Base-by-base conservation (phyloP, 371 early-diverging fungal species). In the Rhizopus sp. region DNA sequence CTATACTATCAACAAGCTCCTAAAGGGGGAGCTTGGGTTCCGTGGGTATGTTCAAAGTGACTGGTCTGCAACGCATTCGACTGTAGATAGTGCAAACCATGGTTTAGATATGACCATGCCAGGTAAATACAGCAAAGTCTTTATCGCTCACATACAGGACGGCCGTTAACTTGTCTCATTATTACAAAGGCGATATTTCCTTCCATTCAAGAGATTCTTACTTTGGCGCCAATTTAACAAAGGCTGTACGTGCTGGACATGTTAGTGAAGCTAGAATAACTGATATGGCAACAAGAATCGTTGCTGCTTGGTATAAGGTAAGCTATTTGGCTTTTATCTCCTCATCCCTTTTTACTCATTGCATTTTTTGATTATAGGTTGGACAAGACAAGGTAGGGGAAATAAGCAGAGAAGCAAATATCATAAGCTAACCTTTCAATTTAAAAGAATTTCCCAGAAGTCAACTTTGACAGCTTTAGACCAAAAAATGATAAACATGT, bases 51-150 rank as follows among this genome's bases (percentile, higher is more conserved):
- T 75, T 3, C 67, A 69, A 60, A 64, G 68, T 41, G 79, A 78
- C 33, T 78, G 76, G 74, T 41, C 57, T 29, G 76, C 74, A 23
- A 70, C 70, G 6, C 65, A 65, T 15, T 72, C 73, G 10, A 69
- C 72, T 16, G 65, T 51, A 7, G 56, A 58, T 35, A 61, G 78
- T 32, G 84, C 73, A 1, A 68, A 72, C 32, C 62, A 69, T 51
- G 83, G 86, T 5, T 54, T 81, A 39, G 88, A 83, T 67, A 74
- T 85, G 80, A 73, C 75, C 9, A 85, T 87, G 86, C 84, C 86
- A 50, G 81, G 81, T 55, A 57, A 54, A 30, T 48, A 15, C 40
- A 32, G 5, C 15, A 39, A 45, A 17, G 16, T 29, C 13, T 35
- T 37, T 47, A 31, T 23, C 9, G 29, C 0, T 46, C 16, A 9